phyloP scores from a whole-genome alignment of 805 yeast genomes.

The Hanseniaspora guilliermondii region DNA sequence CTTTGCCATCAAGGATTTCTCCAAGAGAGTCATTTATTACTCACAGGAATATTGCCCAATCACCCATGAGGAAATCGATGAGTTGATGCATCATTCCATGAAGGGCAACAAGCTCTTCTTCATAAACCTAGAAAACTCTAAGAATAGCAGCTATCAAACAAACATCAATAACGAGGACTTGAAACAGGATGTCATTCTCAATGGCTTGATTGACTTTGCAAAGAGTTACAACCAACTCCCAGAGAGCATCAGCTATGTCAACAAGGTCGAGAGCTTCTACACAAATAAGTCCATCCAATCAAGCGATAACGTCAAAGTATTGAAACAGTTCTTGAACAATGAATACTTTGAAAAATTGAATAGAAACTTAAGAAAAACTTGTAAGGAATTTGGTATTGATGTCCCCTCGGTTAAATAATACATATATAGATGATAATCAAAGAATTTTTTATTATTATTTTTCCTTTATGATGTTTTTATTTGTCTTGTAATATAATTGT shows the following conservation, averaged over 20 bases:
- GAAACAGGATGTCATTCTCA: not conserved
- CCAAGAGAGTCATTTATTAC: conserved; percentile 44
- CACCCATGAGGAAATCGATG: conserved; percentile 15
- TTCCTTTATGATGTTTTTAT: not conserved
- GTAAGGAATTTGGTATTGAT: not conserved
- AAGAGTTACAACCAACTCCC: conserved; percentile 8
- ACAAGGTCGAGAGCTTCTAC: not conserved
- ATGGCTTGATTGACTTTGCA: conserved; percentile 7
- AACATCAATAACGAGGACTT: not conserved
- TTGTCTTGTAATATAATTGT: conserved; percentile 68
- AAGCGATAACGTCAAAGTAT: not conserved
- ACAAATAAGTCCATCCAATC: not conserved
- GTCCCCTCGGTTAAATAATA: not conserved
- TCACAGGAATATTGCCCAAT: conserved; percentile 24
- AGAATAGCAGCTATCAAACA: conserved; percentile 2
- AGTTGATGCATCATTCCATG: not conserved
- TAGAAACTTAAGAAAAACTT: not conserved
- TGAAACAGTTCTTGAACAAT: not conserved
- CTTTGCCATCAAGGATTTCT: conserved; percentile 46
- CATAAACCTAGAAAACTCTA: conserved; percentile 6
- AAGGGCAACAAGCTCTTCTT: not conserved
- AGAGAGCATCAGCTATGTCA: conserved; percentile 9
- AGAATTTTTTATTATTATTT: not conserved
- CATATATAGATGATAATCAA: not conserved
- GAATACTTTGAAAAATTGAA: conserved; percentile 1